Percentiles rank a stretch among this genome's conserved stretches.
phyloP scores from a whole-genome alignment of 1,284 basidiomycete species.

The Ceratobasidium sp. region DNA sequence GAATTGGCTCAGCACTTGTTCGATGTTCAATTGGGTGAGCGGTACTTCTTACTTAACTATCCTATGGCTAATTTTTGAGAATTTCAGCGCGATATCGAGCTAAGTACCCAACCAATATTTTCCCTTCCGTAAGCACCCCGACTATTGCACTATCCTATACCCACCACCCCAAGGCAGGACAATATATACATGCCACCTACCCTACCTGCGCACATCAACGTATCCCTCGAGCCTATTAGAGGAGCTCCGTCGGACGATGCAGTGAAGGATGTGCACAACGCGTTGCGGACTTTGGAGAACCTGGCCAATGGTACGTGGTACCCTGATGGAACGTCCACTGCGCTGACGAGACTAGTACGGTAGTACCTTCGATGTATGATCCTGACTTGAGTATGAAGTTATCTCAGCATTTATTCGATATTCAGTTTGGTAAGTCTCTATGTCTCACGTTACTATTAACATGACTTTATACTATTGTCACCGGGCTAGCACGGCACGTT shows the following conservation, averaged over 20 bases:
- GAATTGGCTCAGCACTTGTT: slow-evolving; percentile 26
- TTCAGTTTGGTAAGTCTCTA: slow-evolving; percentile 23
- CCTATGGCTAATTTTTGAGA: too few relatives aligned
- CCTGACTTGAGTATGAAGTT: slow-evolving; percentile 23
- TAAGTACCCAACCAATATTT: background rate
- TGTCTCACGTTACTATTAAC: too few relatives aligned
- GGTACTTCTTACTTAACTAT: too few relatives aligned
- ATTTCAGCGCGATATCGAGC: background rate
- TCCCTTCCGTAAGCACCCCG: background rate
- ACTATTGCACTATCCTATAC: background rate
- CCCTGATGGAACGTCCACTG: too few relatives aligned
- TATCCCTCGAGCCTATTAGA: background rate
- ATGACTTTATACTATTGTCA: too few relatives aligned
- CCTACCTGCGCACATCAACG: slow-evolving; percentile 16
- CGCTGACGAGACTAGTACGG: background rate
- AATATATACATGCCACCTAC: slow-evolving; percentile 18
- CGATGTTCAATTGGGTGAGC: slow-evolving; percentile 31
- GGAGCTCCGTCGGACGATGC: slow-evolving; percentile 1
- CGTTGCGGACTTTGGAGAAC: slow-evolving; percentile 17
- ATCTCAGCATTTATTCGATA: slow-evolving; percentile 27
- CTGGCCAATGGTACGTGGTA: slow-evolving; percentile 10
- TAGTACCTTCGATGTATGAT: slow-evolving; percentile 22
- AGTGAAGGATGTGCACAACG: slow-evolving; percentile 11
- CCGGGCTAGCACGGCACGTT: too few relatives aligned
- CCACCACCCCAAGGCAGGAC: background rate